phyloP scores from a whole-genome alignment of 2,329 filamentous ascomycete genomes.

The Aphanoascus verrucosus region DNA sequence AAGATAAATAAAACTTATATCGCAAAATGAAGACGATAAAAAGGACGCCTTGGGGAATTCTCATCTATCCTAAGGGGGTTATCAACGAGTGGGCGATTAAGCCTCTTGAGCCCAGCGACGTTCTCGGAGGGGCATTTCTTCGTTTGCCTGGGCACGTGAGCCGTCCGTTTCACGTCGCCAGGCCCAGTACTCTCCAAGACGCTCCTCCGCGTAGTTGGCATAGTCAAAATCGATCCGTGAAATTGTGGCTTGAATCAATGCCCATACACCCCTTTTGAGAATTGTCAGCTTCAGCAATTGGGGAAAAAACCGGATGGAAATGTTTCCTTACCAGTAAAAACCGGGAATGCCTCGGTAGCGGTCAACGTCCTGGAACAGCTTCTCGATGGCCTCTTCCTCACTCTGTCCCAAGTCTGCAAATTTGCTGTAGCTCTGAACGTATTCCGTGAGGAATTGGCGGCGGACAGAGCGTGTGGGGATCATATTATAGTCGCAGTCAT shows the following conservation, averaged over 20 bases:
- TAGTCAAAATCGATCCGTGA: slow-evolving; percentile 97
- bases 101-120: slow-evolving; percentile 61
- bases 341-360: slow-evolving; percentile 79
- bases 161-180: slow-evolving; percentile 70
- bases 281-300: not conserved
- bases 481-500: slow-evolving; percentile 80
- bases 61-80: not conserved
- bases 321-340: slow-evolving; percentile 52
- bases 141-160: slow-evolving; percentile 43
- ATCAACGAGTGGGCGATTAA: not conserved
- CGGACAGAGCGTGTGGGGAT: slow-evolving; percentile 70
- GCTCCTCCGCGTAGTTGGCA: slow-evolving; percentile 72
- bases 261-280: slow-evolving; percentile 73
- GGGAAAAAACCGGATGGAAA: not conserved
- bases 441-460: slow-evolving; percentile 70
- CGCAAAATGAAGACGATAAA: not conserved
- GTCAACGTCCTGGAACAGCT: slow-evolving; percentile 72
- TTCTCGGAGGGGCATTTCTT: slow-evolving; percentile 63
- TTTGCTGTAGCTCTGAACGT: slow-evolving; percentile 62
- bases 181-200: slow-evolving; percentile 83
- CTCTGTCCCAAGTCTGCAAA: slow-evolving; percentile 34
- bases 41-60: not conserved
- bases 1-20: not conserved
- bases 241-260: slow-evolving; percentile 85
- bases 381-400: slow-evolving; percentile 53